A percentile compares a stretch with the other conserved stretches of the same genome.
Evolutionary conservation across 306 rosid genomes (phyloP).

Genomic region (Ceratonia siliqua): DNA sequence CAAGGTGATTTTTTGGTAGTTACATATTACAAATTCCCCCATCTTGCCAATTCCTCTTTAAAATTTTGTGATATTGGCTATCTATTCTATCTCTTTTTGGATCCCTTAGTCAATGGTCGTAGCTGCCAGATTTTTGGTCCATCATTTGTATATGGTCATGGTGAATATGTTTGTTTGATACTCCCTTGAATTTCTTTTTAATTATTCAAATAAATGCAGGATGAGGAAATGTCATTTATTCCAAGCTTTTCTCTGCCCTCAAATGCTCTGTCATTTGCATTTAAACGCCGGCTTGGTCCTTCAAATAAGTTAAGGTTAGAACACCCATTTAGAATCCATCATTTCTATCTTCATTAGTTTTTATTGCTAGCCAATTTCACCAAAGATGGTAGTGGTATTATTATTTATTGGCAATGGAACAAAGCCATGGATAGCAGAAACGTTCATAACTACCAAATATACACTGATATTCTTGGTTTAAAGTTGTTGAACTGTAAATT

Average conservation of each 20-base stretch:
- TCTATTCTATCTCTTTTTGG: neutral
- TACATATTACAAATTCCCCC: neutral
- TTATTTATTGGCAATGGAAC: conserved; percentile 7
- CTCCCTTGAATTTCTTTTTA: conserved; percentile 2
- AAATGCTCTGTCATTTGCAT: conserved; percentile 78
- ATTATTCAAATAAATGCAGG: conserved; percentile 58
- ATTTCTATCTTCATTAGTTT: neutral
- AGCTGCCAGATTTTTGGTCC: conserved; percentile 2
- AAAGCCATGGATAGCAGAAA: neutral
- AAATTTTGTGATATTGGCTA: neutral
- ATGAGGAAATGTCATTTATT: conserved; percentile 79
- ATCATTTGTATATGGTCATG: neutral
- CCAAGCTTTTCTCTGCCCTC: conserved; percentile 79
- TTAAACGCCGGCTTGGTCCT: conserved; percentile 81
- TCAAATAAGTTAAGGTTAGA: conserved; percentile 83
- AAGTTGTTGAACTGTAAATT: neutral
- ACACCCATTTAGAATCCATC: conserved; percentile 2
- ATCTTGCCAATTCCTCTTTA: neutral
- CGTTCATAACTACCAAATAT: neutral
- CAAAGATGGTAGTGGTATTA: neutral
- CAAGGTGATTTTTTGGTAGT: conserved; percentile 51
- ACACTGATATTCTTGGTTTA: neutral
- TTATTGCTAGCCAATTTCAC: neutral
- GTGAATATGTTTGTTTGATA: conserved; percentile 1
- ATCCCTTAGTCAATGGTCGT: neutral